Conservation (phyloP, 179 eudicot genomes). For the Sideroxylon spinosum region DNA sequence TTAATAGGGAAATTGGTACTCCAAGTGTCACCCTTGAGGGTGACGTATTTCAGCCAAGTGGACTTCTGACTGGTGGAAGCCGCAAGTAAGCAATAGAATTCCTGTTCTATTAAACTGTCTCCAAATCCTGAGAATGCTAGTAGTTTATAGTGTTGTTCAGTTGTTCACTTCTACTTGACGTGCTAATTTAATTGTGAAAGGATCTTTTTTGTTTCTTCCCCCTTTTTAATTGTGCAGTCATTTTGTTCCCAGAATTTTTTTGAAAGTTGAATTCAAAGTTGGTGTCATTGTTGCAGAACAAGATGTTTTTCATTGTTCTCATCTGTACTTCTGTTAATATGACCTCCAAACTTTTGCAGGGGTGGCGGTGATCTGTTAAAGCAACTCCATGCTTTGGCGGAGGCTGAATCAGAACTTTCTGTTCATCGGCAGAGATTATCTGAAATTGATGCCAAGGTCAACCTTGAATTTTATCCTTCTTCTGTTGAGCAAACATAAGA, state of each 20-base stretch:
- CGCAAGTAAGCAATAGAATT: constrained; percentile 53
- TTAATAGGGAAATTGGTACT: constrained; percentile 51
- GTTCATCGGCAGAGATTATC: constrained; percentile 70
- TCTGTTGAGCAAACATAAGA: neutral
- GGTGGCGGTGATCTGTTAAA: constrained; percentile 91
- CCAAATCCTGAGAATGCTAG: neutral
- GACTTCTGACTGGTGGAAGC: constrained; percentile 97
- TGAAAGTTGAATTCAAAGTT: neutral
- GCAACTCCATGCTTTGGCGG: constrained; percentile 75
- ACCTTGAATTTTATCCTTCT: constrained; percentile 10
- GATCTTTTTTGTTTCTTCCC: too few species aligned
- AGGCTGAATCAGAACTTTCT: constrained; percentile 69
- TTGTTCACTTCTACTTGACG: neutral
- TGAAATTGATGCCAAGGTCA: constrained; percentile 86
- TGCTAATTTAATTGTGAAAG: neutral
- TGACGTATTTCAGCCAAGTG: constrained; percentile 95
- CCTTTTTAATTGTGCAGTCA: neutral
- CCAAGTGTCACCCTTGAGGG: constrained; percentile 95
- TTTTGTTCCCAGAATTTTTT: neutral
- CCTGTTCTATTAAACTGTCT: constrained; percentile 6
- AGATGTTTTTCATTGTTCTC: neutral
- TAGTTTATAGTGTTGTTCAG: neutral
- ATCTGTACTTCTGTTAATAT: neutral
- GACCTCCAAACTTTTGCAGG: constrained; percentile 46
- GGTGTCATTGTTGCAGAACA: too few species aligned